Evolutionary conservation across 164 flowering plant genomes (phyloP), one percentile per base, ranked within the genome.

Genomic region (Hamamelis virginiana): DNA sequence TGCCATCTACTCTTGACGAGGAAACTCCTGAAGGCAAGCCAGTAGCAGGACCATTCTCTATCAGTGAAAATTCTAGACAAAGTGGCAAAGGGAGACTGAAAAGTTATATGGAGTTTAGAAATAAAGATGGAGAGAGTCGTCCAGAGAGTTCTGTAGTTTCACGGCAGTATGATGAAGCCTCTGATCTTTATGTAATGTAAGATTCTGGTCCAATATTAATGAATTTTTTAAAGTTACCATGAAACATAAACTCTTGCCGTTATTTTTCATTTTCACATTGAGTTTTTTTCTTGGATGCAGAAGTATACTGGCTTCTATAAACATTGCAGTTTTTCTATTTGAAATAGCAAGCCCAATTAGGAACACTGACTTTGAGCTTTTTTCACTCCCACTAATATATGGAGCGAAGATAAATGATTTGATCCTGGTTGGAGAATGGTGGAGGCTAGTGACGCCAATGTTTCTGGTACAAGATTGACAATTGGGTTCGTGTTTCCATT

Each of bases 381-480:
- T 83, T 61, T 83, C 96, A 21, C 77, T 88, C 19, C 96, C 96
- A 27, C 63, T 78, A 62, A 27, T 87, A 15, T 90, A 88, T 72
- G 96, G 96, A 62, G 92, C 90, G 60, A 90, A 90, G 78, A 80
- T 88, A 63, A 88, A 90, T 67, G 69, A 87, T 59, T 64, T 90
- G 80, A 90, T 90, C 72, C 70, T 88, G 63, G 75, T 74, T 64
- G 96, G 96, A 66, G 93, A 88, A 73, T 88, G 93, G 96, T 88
- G 93, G 96, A 84, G 96, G 81, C 93, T 90, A 15, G 76, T 90
- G 65, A 90, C 92, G 53, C 96, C 96, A 19, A 90, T 90, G 91
- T 90, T 90, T 86, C 96, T 87, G 96, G 96, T 90, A 90, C 89
- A 83, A 71, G 81, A 82, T 81, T 81, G 76, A 85, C 11, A 77